These are phyloP conservation scores for Cordia subcordata DNA, from an alignment of 257 asterid species.

Conservation along the genomic window DNA sequence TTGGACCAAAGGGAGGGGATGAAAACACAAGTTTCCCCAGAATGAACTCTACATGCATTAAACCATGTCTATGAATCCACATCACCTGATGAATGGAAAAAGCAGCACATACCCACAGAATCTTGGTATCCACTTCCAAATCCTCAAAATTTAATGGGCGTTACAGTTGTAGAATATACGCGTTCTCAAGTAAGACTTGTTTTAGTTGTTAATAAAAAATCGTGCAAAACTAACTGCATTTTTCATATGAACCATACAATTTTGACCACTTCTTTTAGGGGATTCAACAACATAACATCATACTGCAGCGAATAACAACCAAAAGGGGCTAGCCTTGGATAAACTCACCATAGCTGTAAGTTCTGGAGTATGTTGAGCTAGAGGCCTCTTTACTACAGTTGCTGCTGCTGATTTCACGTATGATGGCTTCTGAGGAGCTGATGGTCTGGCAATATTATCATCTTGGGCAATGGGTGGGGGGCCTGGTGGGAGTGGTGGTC, in stretches of 20 bases:
- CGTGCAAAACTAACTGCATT: neutral
- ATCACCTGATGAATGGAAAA: too few relatives aligned
- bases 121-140: too few relatives aligned
- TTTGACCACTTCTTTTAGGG: neutral
- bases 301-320: neutral
- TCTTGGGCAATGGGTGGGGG: constrained; percentile 80
- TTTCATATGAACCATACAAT: neutral
- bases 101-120: too few relatives aligned
- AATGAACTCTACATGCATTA: too few relatives aligned
- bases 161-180: neutral
- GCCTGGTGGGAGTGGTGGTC: constrained; percentile 97
- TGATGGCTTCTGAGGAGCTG: constrained; percentile 75
- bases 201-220: neutral
- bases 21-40: too few relatives aligned
- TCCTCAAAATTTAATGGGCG: neutral
- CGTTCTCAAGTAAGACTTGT: neutral
- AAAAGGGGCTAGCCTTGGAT: neutral
- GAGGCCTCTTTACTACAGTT: constrained; percentile 97
- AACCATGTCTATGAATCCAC: too few relatives aligned
- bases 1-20: too few relatives aligned
- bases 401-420: constrained; percentile 95
- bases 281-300: neutral
- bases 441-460: constrained; percentile 35
- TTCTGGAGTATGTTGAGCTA: constrained; percentile 99
- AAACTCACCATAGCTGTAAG: constrained; percentile 81